Evolutionary conservation across 768 basidiomycete genomes (phyloP), one percentile per base, ranked within the genome.

Genomic region (Rhodotorula taiwanensis): DNA sequence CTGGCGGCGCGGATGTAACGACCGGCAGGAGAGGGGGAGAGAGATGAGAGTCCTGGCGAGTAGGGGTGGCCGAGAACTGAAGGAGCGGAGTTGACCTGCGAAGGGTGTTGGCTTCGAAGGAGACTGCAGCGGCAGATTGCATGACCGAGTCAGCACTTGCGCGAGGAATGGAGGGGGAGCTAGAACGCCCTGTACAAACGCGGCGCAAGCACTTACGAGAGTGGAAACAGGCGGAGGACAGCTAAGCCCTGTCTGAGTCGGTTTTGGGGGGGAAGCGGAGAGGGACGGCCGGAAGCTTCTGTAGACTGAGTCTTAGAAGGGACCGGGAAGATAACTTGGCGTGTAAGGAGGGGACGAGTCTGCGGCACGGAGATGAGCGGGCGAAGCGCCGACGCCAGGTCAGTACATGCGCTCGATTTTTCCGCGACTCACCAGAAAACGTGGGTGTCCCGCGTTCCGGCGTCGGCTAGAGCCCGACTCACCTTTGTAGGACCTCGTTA

Each of bases 201-300:
- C n/a, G n/a, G n/a, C n/a, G n/a, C n/a, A n/a, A n/a, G n/a, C n/a
- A n/a, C n/a, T n/a, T n/a, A n/a, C n/a, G n/a, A 10, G 56, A 55
- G 45, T 15, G 16, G 36, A 39, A 39, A 39, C 36, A 58, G 51
- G 55, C 63, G 42, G 57, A 64, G 52, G 63, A 55, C 63, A 64
- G 53, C 49, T 51, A 64, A 64, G 63, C 52, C 63, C 58, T 64
- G 58, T 53, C 58, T 55, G n/a, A 44, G 31, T 23, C 14, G 31
- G 44, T 31, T 52, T 33, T 34, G 44, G 28, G 55, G 27, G 43
- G 11, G 44, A 8, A 52, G 62, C 41, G 44, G 50, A 42, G 20
- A 23, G 36, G 39, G 36, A 16, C 10, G 16, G 36, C 9, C 36
- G 9, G 36, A 39, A 16, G 16, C 36, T 39, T 16, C 16, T 39